A percentile compares a stretch with the other conserved stretches of the same genome.
These are phyloP conservation scores for Gossypium gossypioides DNA, from an alignment of 441 rosid genomes.

Conservation along the genomic window DNA sequence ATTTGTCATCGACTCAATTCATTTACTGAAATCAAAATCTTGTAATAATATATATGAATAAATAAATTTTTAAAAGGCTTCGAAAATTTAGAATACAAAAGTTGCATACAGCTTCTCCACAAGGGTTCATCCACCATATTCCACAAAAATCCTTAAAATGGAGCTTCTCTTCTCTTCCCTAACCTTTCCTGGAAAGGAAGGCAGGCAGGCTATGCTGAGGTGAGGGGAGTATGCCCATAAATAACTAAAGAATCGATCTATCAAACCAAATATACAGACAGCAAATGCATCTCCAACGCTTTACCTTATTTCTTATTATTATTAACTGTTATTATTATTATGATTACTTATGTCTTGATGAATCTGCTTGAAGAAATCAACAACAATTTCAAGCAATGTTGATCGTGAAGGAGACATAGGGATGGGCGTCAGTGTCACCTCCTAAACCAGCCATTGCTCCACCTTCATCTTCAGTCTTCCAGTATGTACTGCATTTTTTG, in stretches of 20 bases:
- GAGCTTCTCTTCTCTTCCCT: constrained; percentile 7
- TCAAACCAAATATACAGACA: constrained; percentile 32
- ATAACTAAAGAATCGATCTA: constrained; percentile 34
- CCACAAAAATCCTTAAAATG: not conserved
- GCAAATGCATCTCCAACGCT: constrained; percentile 15
- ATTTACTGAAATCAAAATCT: not conserved
- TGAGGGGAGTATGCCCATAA: constrained; percentile 18
- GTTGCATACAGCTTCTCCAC: constrained; percentile 6
- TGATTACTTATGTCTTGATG: constrained; percentile 23
- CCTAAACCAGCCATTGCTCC: constrained; percentile 71
- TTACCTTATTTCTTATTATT: constrained; percentile 6
- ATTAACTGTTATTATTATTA: constrained; percentile 1
- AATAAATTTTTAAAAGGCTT: not conserved
- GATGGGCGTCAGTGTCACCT: constrained; percentile 72
- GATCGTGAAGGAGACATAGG: constrained; percentile 72
- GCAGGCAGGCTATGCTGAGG: not conserved
- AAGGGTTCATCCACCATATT: constrained; percentile 10
- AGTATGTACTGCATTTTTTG: constrained; percentile 59
- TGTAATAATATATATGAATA: not conserved
- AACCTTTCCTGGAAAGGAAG: not conserved
- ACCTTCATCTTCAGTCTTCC: constrained; percentile 83
- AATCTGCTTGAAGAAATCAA: constrained; percentile 11
- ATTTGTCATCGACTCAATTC: not conserved
- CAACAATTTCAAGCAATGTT: constrained; percentile 33
- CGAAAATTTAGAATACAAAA: constrained; percentile 12